phyloP scores from a whole-genome alignment of 129 eudicot species.

The Calendula officinalis region DNA sequence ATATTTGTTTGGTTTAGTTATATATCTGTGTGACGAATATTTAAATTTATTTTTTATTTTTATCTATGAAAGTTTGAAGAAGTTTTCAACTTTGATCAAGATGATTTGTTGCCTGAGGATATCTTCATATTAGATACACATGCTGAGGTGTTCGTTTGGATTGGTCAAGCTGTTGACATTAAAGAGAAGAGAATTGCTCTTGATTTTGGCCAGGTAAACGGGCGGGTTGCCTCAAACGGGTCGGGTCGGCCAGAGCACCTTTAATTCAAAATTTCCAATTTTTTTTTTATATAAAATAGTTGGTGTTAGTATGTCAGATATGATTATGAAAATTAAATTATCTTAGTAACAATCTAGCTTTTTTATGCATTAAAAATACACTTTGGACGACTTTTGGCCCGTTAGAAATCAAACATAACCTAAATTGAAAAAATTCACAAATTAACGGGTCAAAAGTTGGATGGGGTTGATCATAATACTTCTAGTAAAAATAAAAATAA shows the following conservation, averaged over 20 bases:
- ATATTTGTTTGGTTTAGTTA: background rate
- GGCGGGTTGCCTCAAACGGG: too few relatives aligned
- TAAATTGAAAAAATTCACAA: background rate
- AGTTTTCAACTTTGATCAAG: constrained; percentile 93
- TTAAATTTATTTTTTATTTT: background rate
- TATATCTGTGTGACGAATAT: constrained; percentile 5
- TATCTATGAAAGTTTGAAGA: constrained; percentile 60
- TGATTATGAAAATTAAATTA: too few relatives aligned
- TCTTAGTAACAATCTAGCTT: too few relatives aligned
- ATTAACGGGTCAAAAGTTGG: background rate
- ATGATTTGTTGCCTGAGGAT: constrained; percentile 95
- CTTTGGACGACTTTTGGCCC: too few relatives aligned
- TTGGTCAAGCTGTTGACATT: constrained; percentile 82
- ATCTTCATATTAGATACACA: constrained; percentile 86
- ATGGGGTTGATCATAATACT: too few relatives aligned
- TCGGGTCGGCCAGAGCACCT: too few relatives aligned
- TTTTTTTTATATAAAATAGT: too few relatives aligned
- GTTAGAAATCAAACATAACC: background rate
- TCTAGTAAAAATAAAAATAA: too few relatives aligned
- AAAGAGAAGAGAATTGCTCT: constrained; percentile 82
- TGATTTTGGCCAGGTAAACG: constrained; percentile 81
- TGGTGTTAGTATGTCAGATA: too few relatives aligned
- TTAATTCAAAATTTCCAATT: too few relatives aligned
- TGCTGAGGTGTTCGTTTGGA: constrained; percentile 93
- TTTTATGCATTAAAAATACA: too few relatives aligned